Base-by-base conservation (phyloP, 1,284 basidiomycete species). In the Xerocomus cyaneibrunnescens region DNA sequence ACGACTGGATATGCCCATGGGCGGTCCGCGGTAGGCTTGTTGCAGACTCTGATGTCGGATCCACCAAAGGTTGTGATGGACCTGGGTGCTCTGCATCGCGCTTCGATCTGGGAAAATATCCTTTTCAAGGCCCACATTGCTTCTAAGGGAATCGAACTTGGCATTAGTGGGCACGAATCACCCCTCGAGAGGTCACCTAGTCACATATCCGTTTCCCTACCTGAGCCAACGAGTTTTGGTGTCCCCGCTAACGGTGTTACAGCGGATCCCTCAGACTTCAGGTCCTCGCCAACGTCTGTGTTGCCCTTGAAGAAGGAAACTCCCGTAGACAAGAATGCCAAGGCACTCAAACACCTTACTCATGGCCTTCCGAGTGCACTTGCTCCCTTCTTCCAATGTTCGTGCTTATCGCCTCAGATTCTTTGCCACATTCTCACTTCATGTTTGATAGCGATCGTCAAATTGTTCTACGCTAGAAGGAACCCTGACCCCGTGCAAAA, bases 331-430 rank as follows among this genome's bases (percentile, higher is more conserved):
- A 76, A 80, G 56, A 94, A 94, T 64, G 84, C 84, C n/a, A 79
- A 80, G 60, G 85, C 87, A 7, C 72, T 95, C 36, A 90, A 88
- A 66, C 91, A 94, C 62, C 72, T 98, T 30, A 84, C 88, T 0
- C 84, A 87, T 52, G 85, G 90, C 39, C 79, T 96, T 48, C 92
- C 94, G 0, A 84, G 80, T 25, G 80, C 87, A 4, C 72, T 96
- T 51, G 84, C 85, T 1, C 88, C 92, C 5, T 89, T 98, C 68
- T 94, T 97, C 74, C 90, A 92, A 79, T 86, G 94, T 94, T 69
- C 54, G 75, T 68, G 13, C 13, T 57, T 5, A 49, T 42, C 31
- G 17, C 21, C 14, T 31, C 36, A 35, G 16, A 27, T n/a, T 22
- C 13, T 39, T 40, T 48, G 12, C 30, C 49, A 37, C 45, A 37